Base-by-base conservation (phyloP, 352 stramenopile species). In the Pythium insidiosum region DNA sequence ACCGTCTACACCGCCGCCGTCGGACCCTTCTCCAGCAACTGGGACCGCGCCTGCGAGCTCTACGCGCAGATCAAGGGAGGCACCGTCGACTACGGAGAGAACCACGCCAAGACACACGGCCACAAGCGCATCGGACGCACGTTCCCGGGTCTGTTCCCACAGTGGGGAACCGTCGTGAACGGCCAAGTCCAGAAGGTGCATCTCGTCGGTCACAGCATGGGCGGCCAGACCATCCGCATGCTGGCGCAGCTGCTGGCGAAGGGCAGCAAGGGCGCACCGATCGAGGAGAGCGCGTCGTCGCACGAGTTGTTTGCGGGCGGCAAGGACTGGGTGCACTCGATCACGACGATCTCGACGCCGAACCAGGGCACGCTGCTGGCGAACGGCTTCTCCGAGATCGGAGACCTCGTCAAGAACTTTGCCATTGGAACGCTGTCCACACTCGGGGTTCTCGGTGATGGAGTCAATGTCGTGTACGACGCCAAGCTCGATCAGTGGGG, bases 141-240 rank as follows among this genome's bases (percentile, higher is more conserved):
- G 18, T 79, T 67, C 47, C 58, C 69, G 15, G 72, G 68, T 1
- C 34, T 88, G 12, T 84, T 75, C 36, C 68, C 68, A 1, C 44
- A 74, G 6, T 89, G 77, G 73, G 71, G 73, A 2, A 47, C 56
- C 24, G 62, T 61, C 34, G 61, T 47, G 3, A 56, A 84, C 41
- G 70, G 71, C 15, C 63, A 55, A 5, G 53, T 82, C 39, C 73
- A 84, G 42, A 85, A 83, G 42, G 46, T 89, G 1, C 73, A 87
- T 41, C 45, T 89, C 13, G 16, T 89, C 3, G 74, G 77, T n/a
- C 77, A 90, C 70, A 84, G 67, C 26, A 88, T 90, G 74, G 77
- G 77, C 28, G 77, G 77, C 13, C 68, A 80, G 48, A 90, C 77
- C 7, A 58, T 85, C n/a, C 70, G 77, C 30, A 90, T 86, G 72